Base-by-base conservation (phyloP, 2,329 filamentous ascomycete genomes). In the Fusarium sp. region DNA sequence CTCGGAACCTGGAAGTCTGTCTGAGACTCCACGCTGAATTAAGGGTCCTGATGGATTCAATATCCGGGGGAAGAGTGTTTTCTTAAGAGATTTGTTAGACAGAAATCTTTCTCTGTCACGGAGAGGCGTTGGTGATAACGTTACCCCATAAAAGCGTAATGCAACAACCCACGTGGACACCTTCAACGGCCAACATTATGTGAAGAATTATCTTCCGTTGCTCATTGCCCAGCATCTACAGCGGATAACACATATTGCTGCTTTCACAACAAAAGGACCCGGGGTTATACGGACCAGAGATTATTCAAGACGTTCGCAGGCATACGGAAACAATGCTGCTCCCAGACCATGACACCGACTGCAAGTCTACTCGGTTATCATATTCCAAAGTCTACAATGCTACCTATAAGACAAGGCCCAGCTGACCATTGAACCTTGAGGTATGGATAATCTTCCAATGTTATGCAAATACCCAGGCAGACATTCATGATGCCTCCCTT, bases 311-410 rank as follows among this genome's bases (percentile, higher is more conserved):
- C 20, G 13, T 7, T 33, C 31, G 18, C 7, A 4, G 54, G 14
- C 14, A 36, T 33, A 16, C 16, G 5, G 6, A 35, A 45, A 38
- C 5, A 16, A 47, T 20, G 20, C 13, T 9, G 14, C 29, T 22
- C 16, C 4, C 18, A 52, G 13, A 45, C 22, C 42, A 54, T n/a
- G 8, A n/a, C 20, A 38, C 20, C 7, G 6, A 38, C 16, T 38
- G 35, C 62, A 36, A 22, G 38, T 74, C 71, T 74, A 62, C 63
- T 52, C 40, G 47, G 20, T 62, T 64, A 18, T 59, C 63, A 69
- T 69, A 31, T 62, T 71, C 35, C 62, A 52, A 52, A 65, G 47
- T 74, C 71, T 74, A 62, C 58, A 58, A 74, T 73, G 68, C 62
- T 64, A 40, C 45, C 47, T 58, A 36, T 60, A 69, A 63, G 42